Evolutionary conservation across 352 stramenopile genomes (phyloP), one percentile per base, ranked within the genome.

Genomic region (Stramenopiles sp.): DNA sequence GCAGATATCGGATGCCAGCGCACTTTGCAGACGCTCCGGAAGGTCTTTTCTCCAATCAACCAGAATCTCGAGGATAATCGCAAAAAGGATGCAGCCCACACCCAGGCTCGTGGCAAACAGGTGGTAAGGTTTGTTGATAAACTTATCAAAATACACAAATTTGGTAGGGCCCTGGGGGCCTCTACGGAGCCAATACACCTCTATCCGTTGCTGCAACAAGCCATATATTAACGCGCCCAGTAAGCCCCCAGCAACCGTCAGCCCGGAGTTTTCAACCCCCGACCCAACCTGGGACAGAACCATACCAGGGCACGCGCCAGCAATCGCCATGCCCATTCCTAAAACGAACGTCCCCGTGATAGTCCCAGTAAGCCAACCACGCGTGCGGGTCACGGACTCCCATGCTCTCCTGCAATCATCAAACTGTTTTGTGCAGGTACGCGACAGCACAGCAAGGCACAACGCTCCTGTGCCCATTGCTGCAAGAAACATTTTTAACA

Each of bases 301-400:
- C 73, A 80, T 82, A 25, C 79, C 76, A 0, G 79, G 79, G 63
- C 79, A 82, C 4, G 79, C 76, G 1, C 68, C 77, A 4, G 75
- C 34, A 25, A 82, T 1, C 31, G 68, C n/a, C 63, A 82, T 79
- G 1, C 79, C 79, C 32, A 49, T 32, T 18, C 78, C 78, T 1
- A 82, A 31, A 1, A 82, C 30, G 35, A 69, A 68, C 12, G 30
- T 76, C 32, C 79, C 78, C 0, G 79, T n/a, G 1, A 37, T 4
- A 1, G 73, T 35, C 0, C 43, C 74, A 48, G 32, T 6, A n/a
- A 82, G 31, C 80, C n/a, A n/a, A 63, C 43, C 43, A 63, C 12
- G 12, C 25, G 12, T 63, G 25, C 25, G 12, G 12, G 43, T 63
- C 25, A 18, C 43, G 12, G 25, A 12, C 12, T 63, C 12, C 25